These are phyloP conservation scores for Russula compacta DNA, from an alignment of 768 basidiomycete genomes.

Conservation along the genomic window DNA sequence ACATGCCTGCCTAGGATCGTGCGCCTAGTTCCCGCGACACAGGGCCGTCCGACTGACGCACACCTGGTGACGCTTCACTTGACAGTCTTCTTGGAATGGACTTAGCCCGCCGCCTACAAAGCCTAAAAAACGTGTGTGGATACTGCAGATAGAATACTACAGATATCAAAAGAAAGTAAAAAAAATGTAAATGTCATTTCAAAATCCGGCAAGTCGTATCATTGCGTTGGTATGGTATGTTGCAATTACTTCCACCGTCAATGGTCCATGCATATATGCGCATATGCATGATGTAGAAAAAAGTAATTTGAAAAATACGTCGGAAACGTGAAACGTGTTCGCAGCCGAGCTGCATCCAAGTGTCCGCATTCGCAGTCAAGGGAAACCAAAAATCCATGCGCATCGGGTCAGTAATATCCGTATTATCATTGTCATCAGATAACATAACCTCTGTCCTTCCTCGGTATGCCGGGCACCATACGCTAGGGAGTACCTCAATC, in stretches of 20 bases:
- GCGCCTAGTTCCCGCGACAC: slow-evolving; percentile 5
- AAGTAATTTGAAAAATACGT: not conserved
- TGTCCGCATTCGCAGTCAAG: not conserved
- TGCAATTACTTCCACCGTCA: not conserved
- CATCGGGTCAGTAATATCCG: not conserved
- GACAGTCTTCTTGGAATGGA: not conserved
- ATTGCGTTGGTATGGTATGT: slow-evolving; percentile 1
- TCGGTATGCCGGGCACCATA: no score
- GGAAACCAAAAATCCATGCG: no score
- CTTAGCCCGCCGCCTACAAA: not conserved
- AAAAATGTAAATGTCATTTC: not conserved
- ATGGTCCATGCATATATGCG: not conserved
- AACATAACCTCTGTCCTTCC: no score
- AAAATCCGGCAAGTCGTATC: not conserved
- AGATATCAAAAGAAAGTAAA: not conserved
- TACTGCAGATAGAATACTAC: not conserved
- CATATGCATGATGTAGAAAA: not conserved
- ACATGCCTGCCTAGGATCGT: not conserved
- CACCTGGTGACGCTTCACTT: not conserved
- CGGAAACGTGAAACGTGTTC: slow-evolving; percentile 13
- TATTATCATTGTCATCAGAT: not conserved
- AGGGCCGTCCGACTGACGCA: not conserved
- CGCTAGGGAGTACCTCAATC: not conserved
- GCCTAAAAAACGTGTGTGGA: not conserved
- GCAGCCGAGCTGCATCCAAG: slow-evolving; percentile 8